These are phyloP conservation scores for Chlorociboria aeruginascens DNA, from an alignment of 495 filamentous ascomycete genomes.

Conservation along the genomic window DNA sequence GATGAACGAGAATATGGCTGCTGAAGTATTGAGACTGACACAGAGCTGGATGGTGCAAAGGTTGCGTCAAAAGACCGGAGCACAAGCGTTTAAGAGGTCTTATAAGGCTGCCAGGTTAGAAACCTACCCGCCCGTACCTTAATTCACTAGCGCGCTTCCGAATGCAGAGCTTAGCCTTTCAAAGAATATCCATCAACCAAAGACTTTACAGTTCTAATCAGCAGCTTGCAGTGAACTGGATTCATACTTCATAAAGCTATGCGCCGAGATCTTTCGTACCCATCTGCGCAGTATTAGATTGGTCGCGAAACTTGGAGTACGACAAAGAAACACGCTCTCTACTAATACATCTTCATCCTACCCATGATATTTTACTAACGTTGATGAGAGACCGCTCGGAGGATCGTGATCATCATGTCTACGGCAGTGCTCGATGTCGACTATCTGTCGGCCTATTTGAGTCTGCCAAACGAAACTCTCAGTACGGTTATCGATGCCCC, in stretches of 20 bases:
- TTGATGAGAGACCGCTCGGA: slow-evolving; percentile 11
- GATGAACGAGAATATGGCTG: too few relatives aligned
- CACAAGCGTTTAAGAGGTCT: too few relatives aligned
- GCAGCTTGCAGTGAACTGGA: not conserved
- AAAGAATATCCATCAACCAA: too few relatives aligned
- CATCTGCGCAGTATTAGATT: not conserved
- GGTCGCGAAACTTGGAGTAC: not conserved
- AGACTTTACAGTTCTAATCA: too few relatives aligned
- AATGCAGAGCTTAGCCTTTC: too few relatives aligned
- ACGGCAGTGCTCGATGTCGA: slow-evolving; percentile 59
- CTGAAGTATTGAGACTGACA: too few relatives aligned
- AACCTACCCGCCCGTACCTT: too few relatives aligned
- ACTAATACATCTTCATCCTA: not conserved
- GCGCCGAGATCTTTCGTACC: not conserved
- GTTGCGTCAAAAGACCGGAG: too few relatives aligned
- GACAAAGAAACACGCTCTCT: slow-evolving; percentile 6
- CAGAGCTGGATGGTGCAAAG: too few relatives aligned
- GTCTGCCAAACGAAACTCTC: slow-evolving; percentile 57
- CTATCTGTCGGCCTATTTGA: slow-evolving; percentile 65
- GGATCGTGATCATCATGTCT: slow-evolving; percentile 42
- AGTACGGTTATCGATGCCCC: slow-evolving; percentile 54
- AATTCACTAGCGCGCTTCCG: too few relatives aligned
- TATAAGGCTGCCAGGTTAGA: too few relatives aligned
- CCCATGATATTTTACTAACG: slow-evolving; percentile 9
- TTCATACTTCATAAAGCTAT: not conserved